Conservation (phyloP, 1,284 basidiomycete species). For the Ceratobasidium papillatum region DNA sequence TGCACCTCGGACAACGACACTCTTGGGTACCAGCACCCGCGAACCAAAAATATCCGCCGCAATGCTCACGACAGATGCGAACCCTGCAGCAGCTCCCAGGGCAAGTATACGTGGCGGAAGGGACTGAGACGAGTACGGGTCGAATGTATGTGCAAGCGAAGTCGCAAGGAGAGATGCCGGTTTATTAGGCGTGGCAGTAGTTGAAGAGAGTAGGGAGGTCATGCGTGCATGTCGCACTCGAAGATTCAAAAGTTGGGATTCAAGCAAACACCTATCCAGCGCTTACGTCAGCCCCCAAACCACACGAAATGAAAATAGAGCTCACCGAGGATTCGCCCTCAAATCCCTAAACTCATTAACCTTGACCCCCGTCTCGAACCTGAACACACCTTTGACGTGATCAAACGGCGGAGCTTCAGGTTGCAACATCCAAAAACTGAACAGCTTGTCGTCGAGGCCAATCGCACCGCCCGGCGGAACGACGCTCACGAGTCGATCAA, state of each 20-base stretch:
- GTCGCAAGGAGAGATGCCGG: slow-evolving; percentile 48
- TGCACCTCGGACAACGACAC: slow-evolving; percentile 56
- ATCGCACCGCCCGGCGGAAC: slow-evolving; percentile 87
- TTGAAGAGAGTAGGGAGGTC: slow-evolving; percentile 54
- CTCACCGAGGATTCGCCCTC: slow-evolving; percentile 74
- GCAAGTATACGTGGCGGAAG: slow-evolving; percentile 70
- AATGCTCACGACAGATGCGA: slow-evolving; percentile 79
- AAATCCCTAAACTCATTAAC: slow-evolving; percentile 85
- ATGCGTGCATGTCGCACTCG: slow-evolving; percentile 79
- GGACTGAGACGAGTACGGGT: slow-evolving; percentile 72
- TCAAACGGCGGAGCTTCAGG: slow-evolving; percentile 74
- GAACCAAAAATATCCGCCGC: slow-evolving; percentile 82
- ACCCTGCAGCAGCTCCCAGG: slow-evolving; percentile 80
- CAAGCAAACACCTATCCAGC: slow-evolving; percentile 65
- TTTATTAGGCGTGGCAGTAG: slow-evolving; percentile 49
- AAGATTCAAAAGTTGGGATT: slow-evolving; percentile 79
- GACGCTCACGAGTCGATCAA: slow-evolving; percentile 82
- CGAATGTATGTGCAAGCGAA: slow-evolving; percentile 65
- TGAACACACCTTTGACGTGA: slow-evolving; percentile 83
- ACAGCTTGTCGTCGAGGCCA: slow-evolving; percentile 86
- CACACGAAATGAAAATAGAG: neutral
- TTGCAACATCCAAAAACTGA: slow-evolving; percentile 85
- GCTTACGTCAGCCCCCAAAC: neutral
- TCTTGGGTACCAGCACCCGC: slow-evolving; percentile 71
- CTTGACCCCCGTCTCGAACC: slow-evolving; percentile 84